Evolutionary conservation across 139 green algal genomes (phyloP), one percentile per base, ranked within the genome.

Genomic region (Limnomonas spitsbergensis): DNA sequence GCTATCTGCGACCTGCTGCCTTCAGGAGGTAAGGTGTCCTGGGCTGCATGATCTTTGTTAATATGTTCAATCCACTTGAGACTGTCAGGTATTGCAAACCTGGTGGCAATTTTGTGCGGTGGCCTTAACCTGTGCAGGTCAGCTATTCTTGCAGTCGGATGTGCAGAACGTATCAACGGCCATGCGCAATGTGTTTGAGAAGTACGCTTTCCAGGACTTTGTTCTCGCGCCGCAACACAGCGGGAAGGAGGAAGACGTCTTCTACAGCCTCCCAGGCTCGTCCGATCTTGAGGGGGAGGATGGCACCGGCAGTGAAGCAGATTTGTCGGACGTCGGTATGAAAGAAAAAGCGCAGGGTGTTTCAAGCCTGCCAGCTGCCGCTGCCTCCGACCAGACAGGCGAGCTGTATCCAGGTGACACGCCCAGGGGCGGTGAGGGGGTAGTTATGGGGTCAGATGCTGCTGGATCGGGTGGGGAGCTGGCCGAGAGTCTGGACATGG

Each of bases 91-190:
- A 9, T 56, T 56, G 47, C 9, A 9, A 9, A 56, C 47, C 20
- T n/a, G n/a, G n/a, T n/a, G n/a, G 47, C 47, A n/a, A 20, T 56
- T 56, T 56, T 9, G 47, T 20, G 47, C 9, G 9, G 9, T 56
- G 20, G 47, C 9, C 20, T 9, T 20, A 56, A 9, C 9, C 47
- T 32, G 56, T 36, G 4, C 85, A 87, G 87, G 87, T 1, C 78
- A 73, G 4, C 73, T 97, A 37, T 92, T 96, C 69, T 73, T 96
- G 53, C 91, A 96, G 81, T 93, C 88, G 0, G 93, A 96, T 73
- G 86, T 95, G 2, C 67, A 87, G 39, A 42, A 35, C 29, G 68
- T 74, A 9, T n/a, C 35, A 29, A n/a, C 36, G 7, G 75, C 81
- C 2, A 92, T 92, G 83, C 82, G 88, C 31, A 85, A 93, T 67